Base-by-base conservation (phyloP, 371 early-diverging fungal species). In the Mucor racemosus region DNA sequence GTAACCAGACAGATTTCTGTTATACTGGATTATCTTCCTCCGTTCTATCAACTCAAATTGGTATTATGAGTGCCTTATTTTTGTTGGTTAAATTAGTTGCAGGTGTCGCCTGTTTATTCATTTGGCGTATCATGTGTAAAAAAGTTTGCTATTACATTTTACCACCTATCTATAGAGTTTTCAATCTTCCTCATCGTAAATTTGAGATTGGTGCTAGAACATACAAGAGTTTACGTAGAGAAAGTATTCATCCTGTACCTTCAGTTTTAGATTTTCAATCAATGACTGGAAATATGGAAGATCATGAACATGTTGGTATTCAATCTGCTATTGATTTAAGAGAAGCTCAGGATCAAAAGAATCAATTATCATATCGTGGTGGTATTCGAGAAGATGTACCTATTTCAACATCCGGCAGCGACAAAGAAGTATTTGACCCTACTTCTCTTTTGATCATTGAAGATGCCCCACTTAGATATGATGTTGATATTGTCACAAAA, bases 401-500 rank as follows among this genome's bases (percentile, higher is more conserved):
- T 40, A 64, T 64, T 14, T 58, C 57, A 11, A 60, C 66, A 15
- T 33, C 19, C 17, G 39, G 41, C 7, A 40, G 31, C 13, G 71
- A 76, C 21, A 64, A 69, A 40, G 64, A 65, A 34, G 67, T 40
- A 2, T 70, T 64, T 63, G 78, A 78, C 54, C 74, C 76, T 40
- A 70, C 73, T 10, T 72, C 69, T 0, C 44, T 84, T 40, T 66
- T 86, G 14, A 73, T 84, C 10, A 66, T 84, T 0, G 86, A 85
- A 50, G 78, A 88, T 70, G 85, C 84, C 57, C 81, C 88, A 41
- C 61, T 84, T 58, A 76, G 88, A 21, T 87, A 87, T 56, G 89
- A 91, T 76, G 86, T 91, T 17, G 89, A 89, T 63, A 89, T 88
- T 78, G 87, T 87, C 14, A 84, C 88, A 26, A 89, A 88, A 64